phyloP scores from a whole-genome alignment of 371 early-diverging fungal genomes.

The Actinomortierella wolfii region DNA sequence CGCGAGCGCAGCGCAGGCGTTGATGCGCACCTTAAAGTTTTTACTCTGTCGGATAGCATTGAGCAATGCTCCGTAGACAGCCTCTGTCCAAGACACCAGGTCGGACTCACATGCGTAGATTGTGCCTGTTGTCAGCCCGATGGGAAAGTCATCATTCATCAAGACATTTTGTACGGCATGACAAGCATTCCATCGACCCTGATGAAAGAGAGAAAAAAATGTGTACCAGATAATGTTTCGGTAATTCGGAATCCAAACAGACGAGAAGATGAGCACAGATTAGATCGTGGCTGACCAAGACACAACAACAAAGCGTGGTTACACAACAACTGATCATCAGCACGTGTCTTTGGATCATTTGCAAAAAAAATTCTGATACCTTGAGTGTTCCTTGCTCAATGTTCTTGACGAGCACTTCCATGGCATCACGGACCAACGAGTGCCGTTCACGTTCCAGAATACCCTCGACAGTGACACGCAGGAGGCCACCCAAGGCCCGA shows the following conservation, averaged over 20 bases:
- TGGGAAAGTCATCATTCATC: constrained; percentile 62
- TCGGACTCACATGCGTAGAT: constrained; percentile 34
- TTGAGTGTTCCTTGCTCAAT: constrained; percentile 75
- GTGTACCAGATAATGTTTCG: not conserved
- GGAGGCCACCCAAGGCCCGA: constrained; percentile 71
- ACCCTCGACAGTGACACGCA: constrained; percentile 58
- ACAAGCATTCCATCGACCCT: constrained; percentile 87
- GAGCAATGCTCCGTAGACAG: constrained; percentile 59
- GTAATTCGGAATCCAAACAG: not conserved
- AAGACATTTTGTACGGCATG: constrained; percentile 75
- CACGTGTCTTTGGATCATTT: no score
- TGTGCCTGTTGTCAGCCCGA: constrained; percentile 49
- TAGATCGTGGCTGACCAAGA: no score
- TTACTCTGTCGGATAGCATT: constrained; percentile 62
- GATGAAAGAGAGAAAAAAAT: not conserved
- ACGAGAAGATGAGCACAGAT: not conserved
- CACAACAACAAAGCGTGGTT: no score
- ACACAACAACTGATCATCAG: no score
- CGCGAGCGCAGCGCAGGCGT: constrained; percentile 72
- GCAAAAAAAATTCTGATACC: no score
- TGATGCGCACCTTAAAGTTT: constrained; percentile 84
- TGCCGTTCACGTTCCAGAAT: constrained; percentile 56
- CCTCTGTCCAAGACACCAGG: constrained; percentile 57
- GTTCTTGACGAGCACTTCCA: constrained; percentile 65
- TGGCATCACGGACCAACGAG: constrained; percentile 58